Percentiles rank a stretch among this genome's conserved stretches.
Conservation (phyloP, 2,329 filamentous ascomycete genomes). For the Xylogone sp. region DNA sequence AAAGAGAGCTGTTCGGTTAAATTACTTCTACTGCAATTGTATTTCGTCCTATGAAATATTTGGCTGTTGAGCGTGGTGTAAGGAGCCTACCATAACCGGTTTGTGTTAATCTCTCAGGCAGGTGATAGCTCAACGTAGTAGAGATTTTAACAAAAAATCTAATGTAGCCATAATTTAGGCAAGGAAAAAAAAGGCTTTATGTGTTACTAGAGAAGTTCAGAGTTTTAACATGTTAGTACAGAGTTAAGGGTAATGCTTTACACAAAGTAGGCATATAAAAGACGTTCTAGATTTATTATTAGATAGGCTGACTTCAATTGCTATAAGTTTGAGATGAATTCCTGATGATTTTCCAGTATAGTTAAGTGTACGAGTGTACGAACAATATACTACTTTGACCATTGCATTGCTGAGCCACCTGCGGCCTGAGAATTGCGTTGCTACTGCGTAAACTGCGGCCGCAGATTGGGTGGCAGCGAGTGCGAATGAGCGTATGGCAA, state of each 20-base stretch:
- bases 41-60: too few relatives aligned
- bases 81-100: too few relatives aligned
- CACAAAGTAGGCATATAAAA: not conserved
- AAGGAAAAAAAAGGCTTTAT: not conserved
- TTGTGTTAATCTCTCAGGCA: too few relatives aligned
- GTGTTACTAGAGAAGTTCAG: not conserved
- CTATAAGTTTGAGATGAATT: not conserved
- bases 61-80: too few relatives aligned
- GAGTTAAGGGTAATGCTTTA: not conserved
- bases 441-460: too few relatives aligned
- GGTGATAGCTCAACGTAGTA: too few relatives aligned
- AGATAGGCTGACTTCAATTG: not conserved
- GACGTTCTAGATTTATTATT: not conserved
- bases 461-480: too few relatives aligned
- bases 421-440: too few relatives aligned
- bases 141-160: not conserved
- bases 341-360: not conserved
- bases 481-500: too few relatives aligned
- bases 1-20: too few relatives aligned
- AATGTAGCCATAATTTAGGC: not conserved
- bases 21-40: too few relatives aligned
- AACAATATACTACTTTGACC: not conserved
- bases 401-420: not conserved
- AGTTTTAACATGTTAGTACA: not conserved
- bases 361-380: not conserved